Evolutionary conservation across 306 rosid species (phyloP).

Genomic region (Cicer cuneatum): DNA sequence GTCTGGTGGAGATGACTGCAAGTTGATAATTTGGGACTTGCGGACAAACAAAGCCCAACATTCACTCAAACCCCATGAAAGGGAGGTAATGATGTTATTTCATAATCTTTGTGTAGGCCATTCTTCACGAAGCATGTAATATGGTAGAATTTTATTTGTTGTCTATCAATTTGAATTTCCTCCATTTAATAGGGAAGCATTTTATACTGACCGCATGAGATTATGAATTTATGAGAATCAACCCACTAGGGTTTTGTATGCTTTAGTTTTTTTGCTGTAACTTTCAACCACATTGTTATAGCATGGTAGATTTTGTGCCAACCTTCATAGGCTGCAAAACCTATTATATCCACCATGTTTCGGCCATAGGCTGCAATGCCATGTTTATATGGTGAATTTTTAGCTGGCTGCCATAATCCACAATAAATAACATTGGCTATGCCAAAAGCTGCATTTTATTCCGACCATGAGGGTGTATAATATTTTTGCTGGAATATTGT

Average conservation of each 20-base stretch:
- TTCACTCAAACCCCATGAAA: constrained; percentile 75
- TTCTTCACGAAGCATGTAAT: constrained; percentile 12
- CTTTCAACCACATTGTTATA: too few relatives aligned
- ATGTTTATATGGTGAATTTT: too few relatives aligned
- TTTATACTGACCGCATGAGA: neutral
- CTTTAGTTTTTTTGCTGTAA: neutral
- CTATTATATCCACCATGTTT: too few relatives aligned
- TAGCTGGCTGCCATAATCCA: too few relatives aligned
- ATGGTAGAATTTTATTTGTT: neutral
- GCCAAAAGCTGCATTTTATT: neutral
- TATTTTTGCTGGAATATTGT: constrained; percentile 2
- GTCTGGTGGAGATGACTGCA: constrained; percentile 88
- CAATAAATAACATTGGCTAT: too few relatives aligned
- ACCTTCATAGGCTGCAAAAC: too few relatives aligned
- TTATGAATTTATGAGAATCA: constrained; percentile 1
- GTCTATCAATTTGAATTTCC: neutral
- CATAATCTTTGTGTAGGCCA: neutral
- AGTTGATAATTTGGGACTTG: constrained; percentile 86
- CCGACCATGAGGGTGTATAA: neutral
- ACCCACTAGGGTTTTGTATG: neutral
- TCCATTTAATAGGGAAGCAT: neutral
- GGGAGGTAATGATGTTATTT: constrained; percentile 64
- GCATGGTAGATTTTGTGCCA: too few relatives aligned
- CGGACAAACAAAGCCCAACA: constrained; percentile 72
- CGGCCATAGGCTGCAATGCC: too few relatives aligned